Evolutionary conservation across 352 stramenopile genomes (phyloP).

Genomic region (Ophiocytium majus): DNA sequence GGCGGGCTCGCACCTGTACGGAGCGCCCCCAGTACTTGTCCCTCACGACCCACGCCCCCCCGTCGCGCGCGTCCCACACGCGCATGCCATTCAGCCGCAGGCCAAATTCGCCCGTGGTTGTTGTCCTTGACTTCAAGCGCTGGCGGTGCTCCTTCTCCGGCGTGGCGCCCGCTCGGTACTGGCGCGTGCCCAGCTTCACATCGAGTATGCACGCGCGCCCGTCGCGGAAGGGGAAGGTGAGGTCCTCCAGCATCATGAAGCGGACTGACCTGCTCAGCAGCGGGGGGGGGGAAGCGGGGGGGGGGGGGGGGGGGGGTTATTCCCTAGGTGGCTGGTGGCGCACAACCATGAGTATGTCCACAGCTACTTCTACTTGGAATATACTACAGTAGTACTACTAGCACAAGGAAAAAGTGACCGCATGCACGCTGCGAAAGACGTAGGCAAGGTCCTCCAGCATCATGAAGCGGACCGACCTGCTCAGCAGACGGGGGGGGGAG

Average conservation of each 20-base stretch:
- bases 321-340: too few relatives aligned
- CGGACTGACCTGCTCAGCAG: too few relatives aligned
- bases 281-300: too few relatives aligned
- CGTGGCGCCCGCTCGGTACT: slow-evolving; percentile 3
- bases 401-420: too few relatives aligned
- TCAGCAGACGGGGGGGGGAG: not conserved
- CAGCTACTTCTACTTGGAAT: too few relatives aligned
- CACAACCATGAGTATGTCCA: too few relatives aligned
- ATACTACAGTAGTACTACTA: too few relatives aligned
- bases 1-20: slow-evolving; percentile 20
- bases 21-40: slow-evolving; percentile 27
- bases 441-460: slow-evolving; percentile 26
- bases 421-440: not conserved
- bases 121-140: slow-evolving; percentile 11
- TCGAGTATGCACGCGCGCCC: slow-evolving; percentile 21
- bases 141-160: slow-evolving; percentile 22
- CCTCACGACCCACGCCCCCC: not conserved
- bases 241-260: slow-evolving; percentile 29
- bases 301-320: too few relatives aligned
- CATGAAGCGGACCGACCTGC: slow-evolving; percentile 20
- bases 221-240: slow-evolving; percentile 17
- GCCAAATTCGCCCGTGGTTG: slow-evolving; percentile 16
- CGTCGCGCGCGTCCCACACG: not conserved
- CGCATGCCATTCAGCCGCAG: slow-evolving; percentile 23
- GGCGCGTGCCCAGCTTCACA: slow-evolving; percentile 17